Conservation (phyloP, 2,329 filamentous ascomycete species). For the Sphaceloma murrayae region DNA sequence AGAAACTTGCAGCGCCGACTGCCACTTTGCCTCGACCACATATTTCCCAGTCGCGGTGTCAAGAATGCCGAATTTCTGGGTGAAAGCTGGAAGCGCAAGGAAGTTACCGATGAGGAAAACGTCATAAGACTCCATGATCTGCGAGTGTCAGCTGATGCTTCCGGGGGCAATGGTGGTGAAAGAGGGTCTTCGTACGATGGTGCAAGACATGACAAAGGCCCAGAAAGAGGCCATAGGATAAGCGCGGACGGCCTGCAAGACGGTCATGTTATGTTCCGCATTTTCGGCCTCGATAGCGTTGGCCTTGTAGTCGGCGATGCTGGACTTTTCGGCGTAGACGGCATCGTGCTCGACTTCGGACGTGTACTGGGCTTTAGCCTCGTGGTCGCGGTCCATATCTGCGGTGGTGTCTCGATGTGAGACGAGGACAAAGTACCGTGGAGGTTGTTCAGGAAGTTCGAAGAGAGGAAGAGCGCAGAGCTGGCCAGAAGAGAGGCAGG, state of each 20-base stretch:
- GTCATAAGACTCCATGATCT: constrained; percentile 58
- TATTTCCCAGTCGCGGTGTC: constrained; percentile 19
- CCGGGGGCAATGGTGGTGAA: background rate
- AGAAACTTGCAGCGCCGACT: constrained; percentile 47
- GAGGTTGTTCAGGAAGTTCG: too few species aligned
- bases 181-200: constrained; percentile 39
- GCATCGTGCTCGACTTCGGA: too few species aligned
- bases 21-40: constrained; percentile 47
- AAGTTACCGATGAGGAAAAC: constrained; percentile 54
- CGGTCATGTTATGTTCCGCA: constrained; percentile 42
- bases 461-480: too few species aligned
- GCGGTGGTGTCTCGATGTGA: too few species aligned
- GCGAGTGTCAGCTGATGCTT: constrained; percentile 21
- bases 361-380: too few species aligned
- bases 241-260: constrained; percentile 40
- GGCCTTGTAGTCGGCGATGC: constrained; percentile 31
- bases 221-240: constrained; percentile 47
- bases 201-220: constrained; percentile 48
- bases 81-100: constrained; percentile 43
- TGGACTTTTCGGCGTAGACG: background rate
- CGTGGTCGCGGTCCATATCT: too few species aligned
- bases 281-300: constrained; percentile 51
- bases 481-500: too few species aligned
- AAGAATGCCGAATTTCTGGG: constrained; percentile 37
- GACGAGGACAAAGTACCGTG: too few species aligned